Evolutionary conservation across 2,329 filamentous ascomycete genomes (phyloP), one percentile per base, ranked within the genome.

Genomic region (Didymella lethalis): DNA sequence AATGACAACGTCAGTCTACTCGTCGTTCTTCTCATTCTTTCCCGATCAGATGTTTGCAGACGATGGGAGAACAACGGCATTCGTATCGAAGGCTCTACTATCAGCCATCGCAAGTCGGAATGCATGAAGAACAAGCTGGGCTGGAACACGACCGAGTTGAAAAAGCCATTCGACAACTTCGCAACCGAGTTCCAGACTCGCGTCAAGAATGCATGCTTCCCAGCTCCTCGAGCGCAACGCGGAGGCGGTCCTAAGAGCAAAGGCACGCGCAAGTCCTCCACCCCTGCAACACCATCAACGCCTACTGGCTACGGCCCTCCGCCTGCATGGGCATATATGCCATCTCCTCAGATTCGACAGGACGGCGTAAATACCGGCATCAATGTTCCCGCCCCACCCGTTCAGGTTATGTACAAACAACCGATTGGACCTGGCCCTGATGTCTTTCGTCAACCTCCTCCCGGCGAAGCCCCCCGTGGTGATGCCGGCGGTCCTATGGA

Each of bases 51-150:
- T 51, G 71, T 74, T 53, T 75, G 73, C 47, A 64, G 64, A 18
- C 73, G 74, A 10, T 77, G 76, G 56, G 68, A 74, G 23, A 67
- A 74, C 47, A 76, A 75, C 23, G 75, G 75, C 18, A 77, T 77
- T 40, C 74, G 75, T 31, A 75, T 77, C 32, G 75, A 77, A 52
- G 75, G 75, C 18, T 76, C 74, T 5, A 77, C 75, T 8, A 75
- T 77, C 53, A 73, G 69, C 43, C 75, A 77, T 44, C 71, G 75
- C n/a, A 72, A 74, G 25, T 67, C 74, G 3, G 75, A 77, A 45
- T 76, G 74, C 62, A 73, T 76, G 71, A 77, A 77, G 62, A 69
- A 73, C 48, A 74, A 75, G 55, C 64, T 77, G 46, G 72, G 72
- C 18, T 77, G 74, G 74, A 72, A 63, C 54, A 69, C 64, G 0